Evolutionary conservation across 495 filamentous ascomycete genomes (phyloP), one percentile per base, ranked within the genome.

Genomic region (Tuber magnatum): DNA sequence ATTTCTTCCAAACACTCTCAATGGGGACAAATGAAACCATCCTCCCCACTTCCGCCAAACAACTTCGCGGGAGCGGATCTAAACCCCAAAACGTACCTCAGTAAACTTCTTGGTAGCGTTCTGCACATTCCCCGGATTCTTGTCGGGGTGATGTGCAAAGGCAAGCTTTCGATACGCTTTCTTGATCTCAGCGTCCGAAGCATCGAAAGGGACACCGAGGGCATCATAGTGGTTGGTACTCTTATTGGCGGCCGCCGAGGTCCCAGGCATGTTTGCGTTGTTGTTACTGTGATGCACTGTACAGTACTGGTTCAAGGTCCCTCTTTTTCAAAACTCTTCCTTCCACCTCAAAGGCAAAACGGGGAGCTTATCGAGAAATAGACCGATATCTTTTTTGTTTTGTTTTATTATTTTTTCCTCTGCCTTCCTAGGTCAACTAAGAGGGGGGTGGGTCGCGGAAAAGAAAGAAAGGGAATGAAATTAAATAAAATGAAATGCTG

Each of bases 31-130:
- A 16, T 32, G n/a, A 14, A 35, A 35, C 56, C 56, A 24, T 7
- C 32, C 10, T 3, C 43, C 71, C 12, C 44, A 71, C 18, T 32
- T 28, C 22, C n/a, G 44, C 44, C 32, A 43, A 7, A 28, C 28
- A 68, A 38, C 42, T 41, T 39, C 32, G 8, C 41, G 28, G 68
- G 40, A 41, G 40, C 71, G 20, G 28, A 8, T 68, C 38, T 24
- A 48, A 51, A 35, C 41, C 42, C 41, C 68, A 35, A 35, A 65
- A 65, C 76, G 41, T 80, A 84, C 84, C 76, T 80, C 78, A 42
- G 84, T 83, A 68, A 85, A 84, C 41, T 70, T 68, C 38, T 69
- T 77, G 0, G 83, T 84, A 2, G 83, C 84, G 24, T 75, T 74
- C 35, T 76, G 72, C 0, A 18, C 77, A 68, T 79, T 71, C 12